Evolutionary conservation across 768 basidiomycete species (phyloP).

Genomic region (Tricholoma bakamatsutake): DNA sequence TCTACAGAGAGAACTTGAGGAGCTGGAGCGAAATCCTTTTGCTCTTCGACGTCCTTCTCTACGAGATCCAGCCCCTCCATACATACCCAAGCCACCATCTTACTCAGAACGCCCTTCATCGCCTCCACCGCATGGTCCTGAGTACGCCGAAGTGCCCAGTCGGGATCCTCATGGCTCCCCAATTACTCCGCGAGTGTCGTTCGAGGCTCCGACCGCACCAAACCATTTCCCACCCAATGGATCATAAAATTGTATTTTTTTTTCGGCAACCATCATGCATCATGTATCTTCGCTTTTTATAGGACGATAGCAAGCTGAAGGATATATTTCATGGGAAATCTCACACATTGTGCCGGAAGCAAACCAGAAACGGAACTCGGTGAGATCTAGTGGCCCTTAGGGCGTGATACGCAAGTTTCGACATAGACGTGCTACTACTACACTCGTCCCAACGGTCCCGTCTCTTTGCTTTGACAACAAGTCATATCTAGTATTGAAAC

Average conservation of each 20-base stretch:
- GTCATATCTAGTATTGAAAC: too few species aligned
- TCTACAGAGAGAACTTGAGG: constrained; percentile 47
- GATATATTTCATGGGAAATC: not conserved
- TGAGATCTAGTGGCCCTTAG: too few species aligned
- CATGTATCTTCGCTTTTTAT: not conserved
- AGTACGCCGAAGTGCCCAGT: constrained; percentile 11
- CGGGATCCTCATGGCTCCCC: constrained; percentile 12
- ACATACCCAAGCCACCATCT: constrained; percentile 43
- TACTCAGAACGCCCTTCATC: constrained; percentile 24
- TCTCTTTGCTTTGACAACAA: too few species aligned
- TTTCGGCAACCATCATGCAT: not conserved
- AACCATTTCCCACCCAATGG: constrained; percentile 3
- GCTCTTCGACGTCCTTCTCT: constrained; percentile 21
- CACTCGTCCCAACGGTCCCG: too few species aligned
- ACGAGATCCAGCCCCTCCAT: constrained; percentile 46
- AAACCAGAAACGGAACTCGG: not conserved
- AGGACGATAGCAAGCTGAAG: not conserved
- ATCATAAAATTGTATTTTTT: not conserved
- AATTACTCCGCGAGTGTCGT: not conserved
- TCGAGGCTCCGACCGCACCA: constrained; percentile 1
- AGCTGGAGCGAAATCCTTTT: constrained; percentile 34
- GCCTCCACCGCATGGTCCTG: not conserved
- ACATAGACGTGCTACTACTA: too few species aligned
- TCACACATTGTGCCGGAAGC: not conserved
- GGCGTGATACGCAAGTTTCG: too few species aligned